These are phyloP conservation scores for Syzygium grande DNA, from an alignment of 345 rosid genomes.

Conservation along the genomic window DNA sequence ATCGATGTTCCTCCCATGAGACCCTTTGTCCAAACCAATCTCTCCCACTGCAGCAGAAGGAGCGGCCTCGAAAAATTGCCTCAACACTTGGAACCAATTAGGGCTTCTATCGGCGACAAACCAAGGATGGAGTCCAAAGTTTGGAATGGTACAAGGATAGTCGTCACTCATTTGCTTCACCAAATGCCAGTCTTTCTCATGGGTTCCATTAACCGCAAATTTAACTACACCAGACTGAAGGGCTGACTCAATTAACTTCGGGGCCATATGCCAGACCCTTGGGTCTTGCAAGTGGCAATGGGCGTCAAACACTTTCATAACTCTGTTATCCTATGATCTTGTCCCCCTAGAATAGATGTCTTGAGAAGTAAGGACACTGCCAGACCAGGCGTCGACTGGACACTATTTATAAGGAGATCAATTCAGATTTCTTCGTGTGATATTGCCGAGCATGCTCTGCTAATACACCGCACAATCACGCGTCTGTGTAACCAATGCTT, in stretches of 20 bases:
- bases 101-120: conserved; percentile 66
- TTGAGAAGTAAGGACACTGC: background rate
- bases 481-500: background rate
- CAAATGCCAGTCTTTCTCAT: conserved; percentile 82
- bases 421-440: background rate
- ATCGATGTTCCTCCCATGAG: conserved; percentile 64
- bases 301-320: conserved; percentile 76
- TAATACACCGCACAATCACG: background rate
- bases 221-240: conserved; percentile 43
- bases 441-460: background rate
- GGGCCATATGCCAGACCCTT: conserved; percentile 50
- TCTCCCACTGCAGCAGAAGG: conserved; percentile 97
- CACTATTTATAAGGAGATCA: background rate
- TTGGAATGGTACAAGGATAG: conserved; percentile 71
- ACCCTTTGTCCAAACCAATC: conserved; percentile 95
- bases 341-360: background rate
- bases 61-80: conserved; percentile 50
- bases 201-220: conserved; percentile 86
- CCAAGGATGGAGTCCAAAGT: conserved; percentile 96
- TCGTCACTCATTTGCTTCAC: conserved; percentile 63
- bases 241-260: conserved; percentile 54
- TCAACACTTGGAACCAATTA: conserved; percentile 60
- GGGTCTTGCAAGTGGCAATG: conserved; percentile 99
- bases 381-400: background rate
- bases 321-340: background rate